Percentiles rank a stretch among this genome's conserved stretches.
phyloP scores from a whole-genome alignment of 208 protist genomes.

The Polymyxa betae region DNA sequence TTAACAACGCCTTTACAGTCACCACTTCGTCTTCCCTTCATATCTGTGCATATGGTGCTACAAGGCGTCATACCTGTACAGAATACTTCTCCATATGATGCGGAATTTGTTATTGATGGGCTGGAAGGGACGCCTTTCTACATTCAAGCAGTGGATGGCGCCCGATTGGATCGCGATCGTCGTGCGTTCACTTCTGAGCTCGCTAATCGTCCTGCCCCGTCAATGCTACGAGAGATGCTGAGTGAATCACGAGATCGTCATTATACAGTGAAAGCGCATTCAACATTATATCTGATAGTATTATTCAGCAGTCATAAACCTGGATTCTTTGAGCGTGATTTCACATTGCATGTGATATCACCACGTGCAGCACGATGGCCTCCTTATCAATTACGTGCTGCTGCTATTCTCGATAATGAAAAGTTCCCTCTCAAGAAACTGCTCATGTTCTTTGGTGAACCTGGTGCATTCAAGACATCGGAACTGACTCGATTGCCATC shows the following conservation, averaged over 20 bases:
- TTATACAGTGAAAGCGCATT: conserved; percentile 14
- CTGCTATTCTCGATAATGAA: conserved; percentile 46
- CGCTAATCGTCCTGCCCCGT: not conserved
- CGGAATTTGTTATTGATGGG: conserved; percentile 40
- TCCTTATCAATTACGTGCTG: not conserved
- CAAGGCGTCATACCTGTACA: conserved; percentile 21
- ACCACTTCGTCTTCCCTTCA: not conserved
- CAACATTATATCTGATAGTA: not conserved
- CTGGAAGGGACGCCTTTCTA: conserved; percentile 14
- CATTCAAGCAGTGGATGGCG: not conserved
- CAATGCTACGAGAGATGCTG: not conserved
- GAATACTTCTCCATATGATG: not conserved
- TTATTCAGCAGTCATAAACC: conserved; percentile 10
- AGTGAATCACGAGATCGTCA: not conserved
- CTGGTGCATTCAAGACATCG: conserved; percentile 2
- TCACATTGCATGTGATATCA: not conserved
- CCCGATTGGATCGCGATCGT: not conserved
- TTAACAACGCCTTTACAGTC: not conserved
- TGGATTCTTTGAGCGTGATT: conserved; percentile 49
- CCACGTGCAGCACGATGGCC: conserved; percentile 6
- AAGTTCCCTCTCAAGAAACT: conserved; percentile 52
- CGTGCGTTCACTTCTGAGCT: not conserved
- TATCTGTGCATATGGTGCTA: not conserved
- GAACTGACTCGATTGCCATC: conserved; percentile 25
- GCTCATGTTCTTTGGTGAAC: conserved; percentile 21